Percentiles rank a stretch among this genome's conserved stretches.
These are phyloP conservation scores for Russula earlei DNA, from an alignment of 768 basidiomycete genomes.

Conservation along the genomic window DNA sequence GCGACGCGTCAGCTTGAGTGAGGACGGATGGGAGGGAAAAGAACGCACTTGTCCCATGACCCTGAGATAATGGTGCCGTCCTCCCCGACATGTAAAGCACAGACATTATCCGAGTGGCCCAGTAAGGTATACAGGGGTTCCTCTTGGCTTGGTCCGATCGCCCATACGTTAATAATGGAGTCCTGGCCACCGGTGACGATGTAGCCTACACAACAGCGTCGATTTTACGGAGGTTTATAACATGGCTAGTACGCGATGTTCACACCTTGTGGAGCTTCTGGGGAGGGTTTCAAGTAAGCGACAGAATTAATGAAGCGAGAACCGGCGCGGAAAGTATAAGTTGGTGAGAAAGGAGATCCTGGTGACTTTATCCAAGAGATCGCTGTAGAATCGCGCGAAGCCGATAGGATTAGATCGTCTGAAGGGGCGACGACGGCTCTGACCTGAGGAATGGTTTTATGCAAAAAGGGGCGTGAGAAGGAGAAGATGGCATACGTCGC, in stretches of 20 bases:
- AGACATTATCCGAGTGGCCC: constrained; percentile 88
- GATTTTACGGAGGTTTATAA: constrained; percentile 12
- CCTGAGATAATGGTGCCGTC: constrained; percentile 81
- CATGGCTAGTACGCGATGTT: neutral
- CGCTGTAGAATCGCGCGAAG: constrained; percentile 86
- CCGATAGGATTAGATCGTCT: constrained; percentile 72
- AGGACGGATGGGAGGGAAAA: neutral
- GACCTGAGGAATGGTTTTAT: constrained; percentile 44
- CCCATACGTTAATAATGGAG: constrained; percentile 76
- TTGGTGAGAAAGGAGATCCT: constrained; percentile 43
- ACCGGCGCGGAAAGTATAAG: constrained; percentile 50
- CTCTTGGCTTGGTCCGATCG: constrained; percentile 45
- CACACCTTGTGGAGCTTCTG: constrained; percentile 63
- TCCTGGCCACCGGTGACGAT: constrained; percentile 87
- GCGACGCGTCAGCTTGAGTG: neutral
- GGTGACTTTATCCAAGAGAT: constrained; percentile 69
- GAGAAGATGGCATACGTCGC: constrained; percentile 49
- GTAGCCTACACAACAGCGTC: constrained; percentile 37
- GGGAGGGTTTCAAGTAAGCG: constrained; percentile 51
- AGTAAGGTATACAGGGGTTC: constrained; percentile 77
- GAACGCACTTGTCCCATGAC: constrained; percentile 88
- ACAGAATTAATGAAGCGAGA: constrained; percentile 75
- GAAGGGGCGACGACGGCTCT: constrained; percentile 72
- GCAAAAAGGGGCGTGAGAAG: constrained; percentile 16
- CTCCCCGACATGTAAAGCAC: constrained; percentile 63